Base-by-base conservation (phyloP, 2,329 filamentous ascomycete species). In the Knoxdaviesia proteae region DNA sequence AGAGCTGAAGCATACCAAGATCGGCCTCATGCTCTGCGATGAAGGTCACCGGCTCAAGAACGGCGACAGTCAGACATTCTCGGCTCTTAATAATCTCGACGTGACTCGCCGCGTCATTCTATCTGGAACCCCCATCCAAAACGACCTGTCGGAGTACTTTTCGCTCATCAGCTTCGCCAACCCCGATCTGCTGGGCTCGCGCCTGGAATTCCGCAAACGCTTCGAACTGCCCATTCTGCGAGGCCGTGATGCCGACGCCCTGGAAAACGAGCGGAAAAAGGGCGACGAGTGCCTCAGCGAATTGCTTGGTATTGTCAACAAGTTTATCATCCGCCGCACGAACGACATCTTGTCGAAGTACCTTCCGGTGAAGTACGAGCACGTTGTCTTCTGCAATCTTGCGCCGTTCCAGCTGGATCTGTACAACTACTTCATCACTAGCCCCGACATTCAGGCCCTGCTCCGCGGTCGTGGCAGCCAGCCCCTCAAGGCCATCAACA, bases 321-420 rank as follows among this genome's bases (percentile, higher is more conserved):
- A 93, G 54, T 98, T 98, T 61, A 92, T 98, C 56, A 98, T 98
- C 52, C 80, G 90, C 46, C 78, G 90, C 45, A 94, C 88, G 4
- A 98, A 98, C 68, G 90, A 98, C 54, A 93, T 98, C 47, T 63
- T 98, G 30, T 94, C 88, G 42, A 98, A 98, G 58, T 98, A 98
- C 55, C 63, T 98, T 46, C 90, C 90, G 0, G 78, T 96, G 64
- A 98, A 98, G 64, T 98, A 98, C 60, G 90, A 98, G 59, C 90
- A 98, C 56, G 90, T 98, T 32, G 90, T 98, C 1, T 98, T 98
- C 61, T 98, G 90, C 68, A 88, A 88, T 51, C 69, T 94, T 39
- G 81, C 90, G 10, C 82, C 83, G 0, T 96, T 98, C 61, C 90
- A 98, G 58, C 70, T 86, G 43, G 83, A 84, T 49, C 65, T 98